Evolutionary conservation across 1,139 yeast species (phyloP), one percentile per base, ranked within the genome.

Genomic region (Yamadazyma trypodendri): DNA sequence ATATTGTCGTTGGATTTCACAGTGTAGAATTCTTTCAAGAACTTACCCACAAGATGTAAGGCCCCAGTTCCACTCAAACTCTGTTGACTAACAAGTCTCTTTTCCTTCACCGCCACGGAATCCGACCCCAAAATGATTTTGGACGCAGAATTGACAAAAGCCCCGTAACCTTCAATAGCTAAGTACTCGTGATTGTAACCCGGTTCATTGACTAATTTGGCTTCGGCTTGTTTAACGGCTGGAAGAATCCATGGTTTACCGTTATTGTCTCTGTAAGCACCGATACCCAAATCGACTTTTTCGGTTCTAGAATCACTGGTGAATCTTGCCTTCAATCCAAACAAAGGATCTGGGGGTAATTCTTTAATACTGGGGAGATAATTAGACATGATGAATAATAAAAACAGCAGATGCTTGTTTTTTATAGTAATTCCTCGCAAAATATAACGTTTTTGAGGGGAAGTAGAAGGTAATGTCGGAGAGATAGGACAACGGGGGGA

Each of bases 1-100:
- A 78, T 73, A 14, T 64, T 37, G 52, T 58, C 55, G 45, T 63
- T 63, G 20, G 32, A 18, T 8, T 18, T 18, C 7, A 18, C 31
- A 32, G 54, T 17, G 35, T 61, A 74, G 63, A 79, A 75, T 32
- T 72, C 66, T 46, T 75, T 72, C 44, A 90, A 65, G 55, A 92
- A 87, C 45, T 73, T 72, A 13, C 90, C 96, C 17, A 90, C 95
- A 54, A 89, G 67, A 58, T 90, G 97, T 53, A 90, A 74, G 4
- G 97, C 96, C 40, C 98, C 98, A 11, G 98, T 92, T 49, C 98
- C 98, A 23, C 96, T 85, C 42, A 92, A 72, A 25, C 95, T 79
- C 64, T 92, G 98, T 40, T 85, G 81, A 24, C 94, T 82, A 17
- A 84, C 78, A 31, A 87, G 72, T 52, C 84, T 62, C 21, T 68